Conservation (phyloP, 2,329 filamentous ascomycete genomes). For the Cladophialophora exuberans region DNA sequence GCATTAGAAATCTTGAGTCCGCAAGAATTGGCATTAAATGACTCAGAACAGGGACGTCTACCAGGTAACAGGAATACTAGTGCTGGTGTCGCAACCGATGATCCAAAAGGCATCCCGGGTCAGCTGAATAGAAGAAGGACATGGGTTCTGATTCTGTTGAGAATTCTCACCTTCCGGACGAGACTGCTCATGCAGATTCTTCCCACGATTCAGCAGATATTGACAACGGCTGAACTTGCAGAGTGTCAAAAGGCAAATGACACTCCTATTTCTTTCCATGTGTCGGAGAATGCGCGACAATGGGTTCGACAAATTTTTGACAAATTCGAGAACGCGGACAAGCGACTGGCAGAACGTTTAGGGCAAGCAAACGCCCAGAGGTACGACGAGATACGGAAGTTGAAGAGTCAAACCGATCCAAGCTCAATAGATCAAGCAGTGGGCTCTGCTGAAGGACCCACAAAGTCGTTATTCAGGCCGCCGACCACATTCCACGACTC, state of each 20-base stretch:
- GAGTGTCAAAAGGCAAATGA: no score
- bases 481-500: not conserved
- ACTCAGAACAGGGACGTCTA: not conserved
- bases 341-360: not conserved
- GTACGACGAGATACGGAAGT: not conserved
- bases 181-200: not conserved
- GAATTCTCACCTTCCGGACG: not conserved
- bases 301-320: not conserved
- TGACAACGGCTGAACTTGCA: not conserved
- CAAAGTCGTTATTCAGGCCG: not conserved
- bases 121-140: not conserved
- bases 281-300: not conserved
- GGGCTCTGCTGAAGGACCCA: not conserved
- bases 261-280: not conserved
- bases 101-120: not conserved
- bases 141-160: not conserved
- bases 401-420: not conserved
- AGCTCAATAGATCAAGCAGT: not conserved
- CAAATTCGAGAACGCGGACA: not conserved
- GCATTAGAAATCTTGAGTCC: not conserved
- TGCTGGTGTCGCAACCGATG: not conserved
- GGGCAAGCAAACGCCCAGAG: not conserved
- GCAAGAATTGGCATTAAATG: not conserved
- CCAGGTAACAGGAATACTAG: no score
- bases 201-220: not conserved